A percentile compares a stretch with the other conserved stretches of the same genome.
phyloP scores from a whole-genome alignment of 176 grass and related monocot species.

The Zoysia pacifica region DNA sequence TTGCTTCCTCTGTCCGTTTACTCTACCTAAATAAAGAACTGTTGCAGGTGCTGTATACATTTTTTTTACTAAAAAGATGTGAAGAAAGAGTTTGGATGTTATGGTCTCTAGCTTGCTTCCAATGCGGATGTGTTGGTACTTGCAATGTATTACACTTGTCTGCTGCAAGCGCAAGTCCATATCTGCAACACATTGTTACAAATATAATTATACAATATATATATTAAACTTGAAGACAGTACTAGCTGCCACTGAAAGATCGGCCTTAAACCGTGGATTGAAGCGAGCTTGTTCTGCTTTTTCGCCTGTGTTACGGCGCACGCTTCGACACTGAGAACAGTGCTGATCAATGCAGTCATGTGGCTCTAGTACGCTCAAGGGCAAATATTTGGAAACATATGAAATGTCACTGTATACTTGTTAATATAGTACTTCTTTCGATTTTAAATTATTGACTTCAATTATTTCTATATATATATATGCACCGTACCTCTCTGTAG shows the following conservation, averaged over 20 bases:
- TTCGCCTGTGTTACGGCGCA: conserved; percentile 13
- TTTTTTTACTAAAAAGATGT: too few species aligned
- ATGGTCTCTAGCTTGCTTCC: conserved; percentile 5
- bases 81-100: too few species aligned
- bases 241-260: conserved; percentile 28
- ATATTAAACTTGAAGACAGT: conserved; percentile 6
- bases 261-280: background rate
- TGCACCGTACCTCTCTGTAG: background rate
- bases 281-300: conserved; percentile 23
- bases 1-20: too few species aligned
- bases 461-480: too few species aligned
- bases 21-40: too few species aligned
- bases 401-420: background rate
- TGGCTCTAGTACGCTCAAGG: background rate
- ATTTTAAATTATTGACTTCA: too few species aligned
- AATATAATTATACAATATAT: too few species aligned
- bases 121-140: conserved; percentile 38
- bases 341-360: conserved; percentile 2
- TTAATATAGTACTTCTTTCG: background rate
- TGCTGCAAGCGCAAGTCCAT: conserved; percentile 3
- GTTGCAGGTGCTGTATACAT: too few species aligned
- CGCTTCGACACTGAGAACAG: background rate
- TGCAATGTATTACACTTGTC: conserved; percentile 13
- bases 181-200: background rate
- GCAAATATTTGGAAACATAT: background rate